Conservation (phyloP, 164 flowering plant species). For the Sedum album region DNA sequence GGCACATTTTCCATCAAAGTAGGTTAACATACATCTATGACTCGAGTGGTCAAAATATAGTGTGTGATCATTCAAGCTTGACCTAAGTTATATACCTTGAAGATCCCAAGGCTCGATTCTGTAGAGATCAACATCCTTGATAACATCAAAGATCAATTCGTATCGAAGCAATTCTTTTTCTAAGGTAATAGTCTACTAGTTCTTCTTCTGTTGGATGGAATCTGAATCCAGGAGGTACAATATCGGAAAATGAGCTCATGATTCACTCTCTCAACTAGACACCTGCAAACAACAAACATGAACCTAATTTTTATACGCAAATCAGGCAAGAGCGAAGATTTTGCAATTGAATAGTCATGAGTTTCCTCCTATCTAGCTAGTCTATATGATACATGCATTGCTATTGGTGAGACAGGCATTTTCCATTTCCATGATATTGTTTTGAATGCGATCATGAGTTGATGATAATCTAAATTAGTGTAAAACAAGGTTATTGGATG, state of each 20-base stretch:
- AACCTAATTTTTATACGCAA: neutral
- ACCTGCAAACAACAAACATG: neutral
- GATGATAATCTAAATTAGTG: neutral
- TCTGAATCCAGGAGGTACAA: constrained; percentile 74
- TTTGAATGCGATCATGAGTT: neutral
- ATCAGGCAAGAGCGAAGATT: neutral
- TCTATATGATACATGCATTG: no score
- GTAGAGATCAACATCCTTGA: constrained; percentile 70
- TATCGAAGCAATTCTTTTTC: constrained; percentile 43
- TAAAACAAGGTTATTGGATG: neutral
- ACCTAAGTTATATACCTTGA: constrained; percentile 39
- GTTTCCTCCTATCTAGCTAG: no score
- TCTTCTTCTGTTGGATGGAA: constrained; percentile 92
- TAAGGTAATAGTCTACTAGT: constrained; percentile 72
- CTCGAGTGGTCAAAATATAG: neutral
- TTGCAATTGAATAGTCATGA: neutral
- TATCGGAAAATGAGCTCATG: constrained; percentile 24
- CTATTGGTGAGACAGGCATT: neutral
- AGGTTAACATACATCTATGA: neutral
- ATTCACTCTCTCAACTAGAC: neutral
- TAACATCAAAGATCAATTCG: constrained; percentile 65
- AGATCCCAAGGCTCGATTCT: constrained; percentile 87
- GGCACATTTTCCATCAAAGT: neutral
- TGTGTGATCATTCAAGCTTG: neutral
- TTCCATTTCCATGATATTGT: no score